These are phyloP conservation scores for Stemphylium beticola DNA, from an alignment of 2,329 filamentous ascomycete genomes.

Conservation along the genomic window DNA sequence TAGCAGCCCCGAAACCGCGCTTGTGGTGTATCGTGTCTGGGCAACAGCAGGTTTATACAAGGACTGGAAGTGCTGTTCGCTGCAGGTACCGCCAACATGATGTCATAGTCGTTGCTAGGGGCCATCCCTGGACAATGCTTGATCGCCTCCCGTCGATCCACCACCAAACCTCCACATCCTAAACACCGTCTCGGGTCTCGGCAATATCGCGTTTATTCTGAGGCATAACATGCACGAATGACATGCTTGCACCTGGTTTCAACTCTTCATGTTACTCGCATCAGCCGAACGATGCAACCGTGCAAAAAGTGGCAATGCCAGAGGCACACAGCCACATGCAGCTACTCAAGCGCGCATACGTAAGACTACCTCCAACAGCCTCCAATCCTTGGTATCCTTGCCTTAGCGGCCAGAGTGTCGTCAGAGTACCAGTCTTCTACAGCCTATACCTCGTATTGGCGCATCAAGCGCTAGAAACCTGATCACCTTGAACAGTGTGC, in stretches of 20 bases:
- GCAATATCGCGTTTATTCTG: not conserved
- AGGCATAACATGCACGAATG: not conserved
- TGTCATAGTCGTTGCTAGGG: slow-evolving; percentile 10
- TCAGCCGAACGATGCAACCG: not conserved
- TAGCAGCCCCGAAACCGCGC: slow-evolving; percentile 3
- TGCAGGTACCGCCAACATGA: slow-evolving; percentile 15
- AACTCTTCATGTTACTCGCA: too few species aligned
- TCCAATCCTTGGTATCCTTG: not conserved
- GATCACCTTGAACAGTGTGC: too few species aligned
- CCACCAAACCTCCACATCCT: not conserved
- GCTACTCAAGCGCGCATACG: not conserved
- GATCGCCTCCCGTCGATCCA: slow-evolving; percentile 9
- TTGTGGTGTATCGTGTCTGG: slow-evolving; percentile 1
- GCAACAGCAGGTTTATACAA: slow-evolving; percentile 15
- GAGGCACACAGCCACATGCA: not conserved
- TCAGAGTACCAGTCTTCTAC: not conserved
- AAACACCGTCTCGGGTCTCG: not conserved
- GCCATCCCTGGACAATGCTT: not conserved
- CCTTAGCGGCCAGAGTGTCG: not conserved
- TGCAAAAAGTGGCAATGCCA: not conserved
- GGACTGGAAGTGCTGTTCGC: slow-evolving; percentile 7
- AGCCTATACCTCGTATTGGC: not conserved
- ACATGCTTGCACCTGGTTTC: too few species aligned
- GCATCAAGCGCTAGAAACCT: too few species aligned
- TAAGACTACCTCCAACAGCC: not conserved